Evolutionary conservation across 2,329 filamentous ascomycete species (phyloP), one percentile per base, ranked within the genome.

Genomic region (Alternaria brassicicola): DNA sequence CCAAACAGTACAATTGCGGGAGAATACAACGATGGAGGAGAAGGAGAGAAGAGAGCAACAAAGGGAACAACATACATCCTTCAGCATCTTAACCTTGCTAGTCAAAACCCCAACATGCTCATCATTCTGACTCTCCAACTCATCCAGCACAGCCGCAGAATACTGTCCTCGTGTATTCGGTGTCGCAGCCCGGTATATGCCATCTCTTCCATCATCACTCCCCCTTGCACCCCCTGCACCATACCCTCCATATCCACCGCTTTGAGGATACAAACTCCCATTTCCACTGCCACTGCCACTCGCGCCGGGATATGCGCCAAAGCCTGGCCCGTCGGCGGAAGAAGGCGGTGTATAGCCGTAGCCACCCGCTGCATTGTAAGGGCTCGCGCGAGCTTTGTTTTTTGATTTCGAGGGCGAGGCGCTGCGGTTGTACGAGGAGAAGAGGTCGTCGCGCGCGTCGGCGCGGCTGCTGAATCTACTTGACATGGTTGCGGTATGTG

Each of bases 111-210:
- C 90, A 10, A 97, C 89, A 70, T 97, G 89, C 57, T 87, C 84
- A 68, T 97, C 93, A 75, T 98, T 98, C 81, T 99, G 95, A 72
- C 91, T 94, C 82, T 99, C 95, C 60, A 99, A 85, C 80, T 96
- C 93, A 75, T 92, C 92, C 52, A 99, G 85, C 46, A 97, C 92
- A 19, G 93, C 91, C 71, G 96, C 90, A 74, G 90, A 94, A 78
- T 98, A 98, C 77, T 97, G 93, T 13, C 94, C 94, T 74, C 89
- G 92, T 10, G 74, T 74, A 69, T 82, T 81, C 57, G 80, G 81
- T 52, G 80, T 83, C 59, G 81, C 80, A 17, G 69, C 55, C 17
- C 80, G 59, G 55, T 76, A 82, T 0, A 33, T 28, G 0, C 21
- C 45, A 8, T 55, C 49, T 9, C 21, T 36, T 1, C 30, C 56